phyloP scores from a whole-genome alignment of 1,284 basidiomycete genomes.

The Ustilago xerochloae region DNA sequence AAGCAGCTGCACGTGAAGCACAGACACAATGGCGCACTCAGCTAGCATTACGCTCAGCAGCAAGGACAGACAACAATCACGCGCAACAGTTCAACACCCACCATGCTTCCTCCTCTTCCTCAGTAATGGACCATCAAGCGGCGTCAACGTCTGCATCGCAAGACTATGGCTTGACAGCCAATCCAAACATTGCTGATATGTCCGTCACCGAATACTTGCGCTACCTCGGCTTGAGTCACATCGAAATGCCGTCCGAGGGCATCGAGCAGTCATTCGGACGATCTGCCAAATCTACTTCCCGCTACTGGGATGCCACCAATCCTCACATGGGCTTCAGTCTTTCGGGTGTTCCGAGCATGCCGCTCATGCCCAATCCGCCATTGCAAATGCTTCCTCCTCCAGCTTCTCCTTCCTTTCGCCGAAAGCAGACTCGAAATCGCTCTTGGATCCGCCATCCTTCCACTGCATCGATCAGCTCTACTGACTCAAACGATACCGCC shows the following conservation, averaged over 20 bases:
- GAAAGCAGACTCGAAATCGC: conserved; percentile 10
- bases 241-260: conserved; percentile 45
- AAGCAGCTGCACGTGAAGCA: conserved; percentile 51
- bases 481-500: conserved; percentile 17
- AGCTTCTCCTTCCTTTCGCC: conserved; percentile 40
- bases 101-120: neutral
- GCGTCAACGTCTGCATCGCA: neutral
- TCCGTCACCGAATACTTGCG: conserved; percentile 43
- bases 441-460: conserved; percentile 15
- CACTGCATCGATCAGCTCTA: conserved; percentile 24
- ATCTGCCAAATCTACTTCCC: neutral
- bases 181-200: conserved; percentile 11
- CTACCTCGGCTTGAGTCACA: conserved; percentile 51
- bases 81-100: neutral
- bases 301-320: conserved; percentile 41
- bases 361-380: conserved; percentile 57
- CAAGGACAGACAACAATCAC: conserved; percentile 13
- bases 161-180: neutral
- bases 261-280: conserved; percentile 49
- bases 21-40: conserved; percentile 53
- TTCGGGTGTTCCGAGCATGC: conserved; percentile 60
- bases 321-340: conserved; percentile 50
- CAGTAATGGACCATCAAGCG: neutral
- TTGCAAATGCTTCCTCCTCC: conserved; percentile 61
- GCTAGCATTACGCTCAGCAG: conserved; percentile 33